Conservation (phyloP, 306 rosid genomes). For the Cucumis cinereus region DNA sequence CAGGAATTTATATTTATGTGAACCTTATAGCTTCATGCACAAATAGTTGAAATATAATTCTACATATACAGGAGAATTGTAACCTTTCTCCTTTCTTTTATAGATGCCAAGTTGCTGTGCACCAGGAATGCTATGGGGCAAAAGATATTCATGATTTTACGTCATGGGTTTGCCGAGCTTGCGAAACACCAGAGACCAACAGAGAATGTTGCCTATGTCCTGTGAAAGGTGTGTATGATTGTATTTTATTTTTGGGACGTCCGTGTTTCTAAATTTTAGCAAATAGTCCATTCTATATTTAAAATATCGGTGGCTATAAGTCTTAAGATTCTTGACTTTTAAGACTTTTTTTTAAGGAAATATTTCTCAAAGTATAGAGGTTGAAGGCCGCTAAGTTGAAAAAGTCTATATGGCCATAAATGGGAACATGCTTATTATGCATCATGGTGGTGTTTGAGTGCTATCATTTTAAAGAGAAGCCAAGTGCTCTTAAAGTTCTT, state of each 20-base stretch:
- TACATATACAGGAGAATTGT: not conserved
- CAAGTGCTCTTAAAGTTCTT: not conserved
- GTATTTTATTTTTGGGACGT: conserved; percentile 17
- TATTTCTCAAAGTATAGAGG: not conserved
- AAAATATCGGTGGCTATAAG: not conserved
- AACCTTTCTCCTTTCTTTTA: not conserved
- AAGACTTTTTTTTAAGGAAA: not conserved
- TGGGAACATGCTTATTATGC: not conserved
- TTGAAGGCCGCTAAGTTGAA: not conserved
- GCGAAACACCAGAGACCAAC: conserved; percentile 75
- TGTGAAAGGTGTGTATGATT: conserved; percentile 51
- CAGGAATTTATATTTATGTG: not conserved
- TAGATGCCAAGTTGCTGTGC: conserved; percentile 97
- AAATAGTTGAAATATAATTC: not conserved
- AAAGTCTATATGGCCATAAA: not conserved
- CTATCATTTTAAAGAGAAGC: not conserved
- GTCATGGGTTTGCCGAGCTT: conserved; percentile 97
- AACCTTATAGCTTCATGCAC: not conserved
- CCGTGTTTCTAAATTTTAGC: not conserved
- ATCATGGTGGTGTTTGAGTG: not conserved
- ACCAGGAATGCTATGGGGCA: conserved; percentile 98
- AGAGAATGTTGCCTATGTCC: conserved; percentile 99
- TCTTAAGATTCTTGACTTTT: not conserved
- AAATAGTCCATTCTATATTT: conserved; percentile 4
- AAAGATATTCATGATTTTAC: conserved; percentile 74